phyloP scores from a whole-genome alignment of 164 flowering plant species.

The Buxus sempervirens region DNA sequence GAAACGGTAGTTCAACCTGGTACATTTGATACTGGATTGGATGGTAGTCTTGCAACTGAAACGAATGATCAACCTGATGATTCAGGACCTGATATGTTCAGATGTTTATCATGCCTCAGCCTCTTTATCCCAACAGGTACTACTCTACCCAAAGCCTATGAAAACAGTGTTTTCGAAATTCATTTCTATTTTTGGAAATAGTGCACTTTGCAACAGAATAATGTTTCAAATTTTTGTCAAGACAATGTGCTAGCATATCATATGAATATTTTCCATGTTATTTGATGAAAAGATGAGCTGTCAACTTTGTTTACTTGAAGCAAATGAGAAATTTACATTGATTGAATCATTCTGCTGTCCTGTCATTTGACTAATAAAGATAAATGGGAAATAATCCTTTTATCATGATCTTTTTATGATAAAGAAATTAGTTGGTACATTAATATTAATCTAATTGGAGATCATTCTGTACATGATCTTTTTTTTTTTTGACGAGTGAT shows the following conservation, averaged over 20 bases:
- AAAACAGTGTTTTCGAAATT: background rate
- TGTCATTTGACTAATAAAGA: background rate
- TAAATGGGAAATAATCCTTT: background rate
- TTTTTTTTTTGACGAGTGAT: too few relatives aligned
- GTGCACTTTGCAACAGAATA: background rate
- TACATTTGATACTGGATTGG: too few relatives aligned
- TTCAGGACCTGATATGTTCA: slow-evolving; percentile 43
- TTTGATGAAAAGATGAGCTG: background rate
- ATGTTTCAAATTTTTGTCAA: background rate
- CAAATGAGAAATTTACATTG: background rate
- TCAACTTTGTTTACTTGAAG: background rate
- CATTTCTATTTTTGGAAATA: background rate
- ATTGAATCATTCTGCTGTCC: background rate
- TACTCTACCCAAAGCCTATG: background rate
- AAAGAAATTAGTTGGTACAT: too few relatives aligned
- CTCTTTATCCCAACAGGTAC: slow-evolving; percentile 71
- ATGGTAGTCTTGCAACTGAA: slow-evolving; percentile 1
- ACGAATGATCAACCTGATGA: slow-evolving; percentile 20
- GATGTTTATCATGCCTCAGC: slow-evolving; percentile 80
- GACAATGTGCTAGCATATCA: background rate
- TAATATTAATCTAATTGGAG: background rate
- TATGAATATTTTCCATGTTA: background rate
- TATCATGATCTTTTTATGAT: background rate
- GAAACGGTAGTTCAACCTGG: slow-evolving; percentile 16
- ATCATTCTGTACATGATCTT: background rate